Base-by-base conservation (phyloP, 805 yeast species). In the Candida sakaeoensis region DNA sequence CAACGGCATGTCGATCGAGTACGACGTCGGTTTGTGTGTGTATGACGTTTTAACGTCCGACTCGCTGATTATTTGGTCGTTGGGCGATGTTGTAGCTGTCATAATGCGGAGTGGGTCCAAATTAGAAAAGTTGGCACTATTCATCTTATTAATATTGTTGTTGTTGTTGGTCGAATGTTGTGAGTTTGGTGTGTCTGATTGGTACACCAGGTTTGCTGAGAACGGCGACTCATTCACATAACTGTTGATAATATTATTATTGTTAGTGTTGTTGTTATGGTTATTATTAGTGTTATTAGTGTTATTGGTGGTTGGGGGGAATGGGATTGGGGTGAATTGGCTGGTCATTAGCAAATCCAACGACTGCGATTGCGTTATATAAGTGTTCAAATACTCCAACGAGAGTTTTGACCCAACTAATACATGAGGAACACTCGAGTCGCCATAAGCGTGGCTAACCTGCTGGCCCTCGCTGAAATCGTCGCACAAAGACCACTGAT, bases 381-480 rank as follows among this genome's bases (percentile, higher is more conserved):
- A 70, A n/a, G 77, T 67, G 49, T 75, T 75, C 60, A 79, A 64
- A 45, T 70, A 77, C 44, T 70, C 72, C 36, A 79, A 58, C 1
- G 81, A 72, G 33, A 61, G 63, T 50, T 60, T 66, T 8, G 61
- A 56, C 1, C 91, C 93, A 17, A 77, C 80, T 28, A 84, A 60
- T 2, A 82, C 76, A 58, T 85, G 93, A 1, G 90, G 89, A 10
- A 79, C 67, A 15, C 74, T 72, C 3, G 78, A 68, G 2, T 86
- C 85, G 22, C 72, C 75, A 53, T 67, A 78, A 0, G 93, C 91
- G 42, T 72, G 74, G 40, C 77, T 78, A 5, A 85, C 93, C 54
- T 85, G 91, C 52, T 82, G 88, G 10, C 86, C 90, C 51, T 85
- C 93, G 43, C 87, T 80, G 49, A 85, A 85, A 60, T 85, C 95